Base-by-base conservation (phyloP, 805 yeast species). In the Wickerhamomyces rabaulensis region DNA sequence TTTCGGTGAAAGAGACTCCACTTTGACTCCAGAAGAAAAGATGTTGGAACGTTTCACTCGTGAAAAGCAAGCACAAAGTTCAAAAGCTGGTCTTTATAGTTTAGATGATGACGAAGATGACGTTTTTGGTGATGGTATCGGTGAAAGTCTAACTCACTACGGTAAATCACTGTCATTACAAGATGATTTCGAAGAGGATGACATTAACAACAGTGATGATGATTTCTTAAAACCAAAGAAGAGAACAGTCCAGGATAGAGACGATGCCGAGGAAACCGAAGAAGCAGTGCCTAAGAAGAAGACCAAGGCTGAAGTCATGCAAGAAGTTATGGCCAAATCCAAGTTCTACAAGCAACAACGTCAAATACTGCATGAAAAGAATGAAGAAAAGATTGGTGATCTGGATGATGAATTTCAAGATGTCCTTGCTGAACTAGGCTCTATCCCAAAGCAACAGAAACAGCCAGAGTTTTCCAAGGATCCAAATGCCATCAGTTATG, bases 1-100 rank as follows among this genome's bases (percentile, higher is more conserved):
- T 67, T 92, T 94, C 65, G 99, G 99, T 63, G 99, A 94, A 61
- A 77, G 78, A 52, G 84, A 88, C 64, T 64, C 71, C 8, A 65
- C 71, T 41, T 60, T 94, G 71, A 78, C 84, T n/a, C 82, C 82
- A 12, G 98, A 94, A 65, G 97, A 94, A 55, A 88, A 86, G 65
- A 90, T 90, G 96, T 77, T 94, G 67, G 96, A 86, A 61, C 82
- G 99, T 70, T 94, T 89, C 70, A 87, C 97, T 4, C 80, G 84
- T 47, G 98, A 92, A 69, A 76, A 87, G 62, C 95, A 89, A 63
- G 58, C 75, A 16, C 76, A 76, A 49, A 69, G 79, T n/a, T 69
- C 76, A 20, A 82, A 75, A 54, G 69, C 74, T 38, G 78, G 81
- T 26, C 59, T 87, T 51, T 92, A 80, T 57, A 84, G 87, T 60